Evolutionary conservation across 2,329 filamentous ascomycete species (phyloP).

Genomic region (Penicillium olsonii): DNA sequence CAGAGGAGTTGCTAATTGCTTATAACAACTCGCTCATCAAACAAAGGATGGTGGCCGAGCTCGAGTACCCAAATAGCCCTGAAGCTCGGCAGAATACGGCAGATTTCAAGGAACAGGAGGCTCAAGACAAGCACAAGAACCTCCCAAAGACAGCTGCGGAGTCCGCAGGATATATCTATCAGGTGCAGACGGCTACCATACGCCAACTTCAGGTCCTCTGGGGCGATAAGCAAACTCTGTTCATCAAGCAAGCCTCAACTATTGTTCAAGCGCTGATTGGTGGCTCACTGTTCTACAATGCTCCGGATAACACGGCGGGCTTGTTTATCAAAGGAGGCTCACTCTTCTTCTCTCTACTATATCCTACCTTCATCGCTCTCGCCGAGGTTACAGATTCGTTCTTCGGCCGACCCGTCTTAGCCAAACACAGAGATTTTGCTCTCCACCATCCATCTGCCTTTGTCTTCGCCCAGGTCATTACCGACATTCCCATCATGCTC

Average conservation of each 20-base stretch:
- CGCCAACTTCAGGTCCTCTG: slow-evolving; percentile 63
- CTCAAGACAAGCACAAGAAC: background rate
- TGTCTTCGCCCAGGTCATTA: slow-evolving; percentile 37
- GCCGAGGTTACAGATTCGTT: slow-evolving; percentile 63
- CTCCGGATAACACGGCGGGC: slow-evolving; percentile 54
- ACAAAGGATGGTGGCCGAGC: background rate
- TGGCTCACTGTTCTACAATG: slow-evolving; percentile 65
- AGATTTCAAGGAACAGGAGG: background rate
- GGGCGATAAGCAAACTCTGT: slow-evolving; percentile 60
- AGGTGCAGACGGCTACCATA: slow-evolving; percentile 55
- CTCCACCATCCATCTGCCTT: slow-evolving; percentile 51
- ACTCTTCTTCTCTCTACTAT: slow-evolving; percentile 61
- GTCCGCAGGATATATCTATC: slow-evolving; percentile 53
- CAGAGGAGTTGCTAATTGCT: background rate
- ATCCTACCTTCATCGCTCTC: slow-evolving; percentile 59
- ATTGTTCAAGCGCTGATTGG: slow-evolving; percentile 59
- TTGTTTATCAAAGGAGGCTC: slow-evolving; percentile 62
- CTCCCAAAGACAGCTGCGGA: slow-evolving; percentile 47
- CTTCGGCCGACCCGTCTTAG: slow-evolving; percentile 54
- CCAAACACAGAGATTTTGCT: slow-evolving; percentile 57
- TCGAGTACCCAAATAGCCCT: background rate
- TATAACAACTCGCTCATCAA: background rate
- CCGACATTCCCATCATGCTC: slow-evolving; percentile 54
- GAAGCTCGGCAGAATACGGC: background rate
- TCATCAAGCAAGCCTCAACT: slow-evolving; percentile 59